phyloP scores from a whole-genome alignment of 1,139 yeast genomes.

The Kodamaea ohmeri region DNA sequence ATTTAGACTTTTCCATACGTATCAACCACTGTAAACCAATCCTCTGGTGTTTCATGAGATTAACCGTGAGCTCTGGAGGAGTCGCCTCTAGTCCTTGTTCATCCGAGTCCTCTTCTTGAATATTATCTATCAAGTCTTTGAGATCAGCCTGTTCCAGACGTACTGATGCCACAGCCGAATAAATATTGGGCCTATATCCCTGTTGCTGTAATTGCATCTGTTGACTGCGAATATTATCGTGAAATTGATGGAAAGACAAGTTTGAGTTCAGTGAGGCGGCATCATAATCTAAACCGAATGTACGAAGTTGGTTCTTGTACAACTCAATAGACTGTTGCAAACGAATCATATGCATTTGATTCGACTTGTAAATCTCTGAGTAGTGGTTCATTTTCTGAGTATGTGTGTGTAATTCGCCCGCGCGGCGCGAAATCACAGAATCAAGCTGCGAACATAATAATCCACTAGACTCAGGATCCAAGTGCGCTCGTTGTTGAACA shows the following conservation, averaged over 20 bases:
- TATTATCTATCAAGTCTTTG: slow-evolving; percentile 58
- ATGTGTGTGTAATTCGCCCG: slow-evolving; percentile 4
- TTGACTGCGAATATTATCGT: neutral
- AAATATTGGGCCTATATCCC: slow-evolving; percentile 24
- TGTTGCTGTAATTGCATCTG: slow-evolving; percentile 1
- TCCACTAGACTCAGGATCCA: slow-evolving; percentile 4
- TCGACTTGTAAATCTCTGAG: neutral
- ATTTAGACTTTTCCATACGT: slow-evolving; percentile 56
- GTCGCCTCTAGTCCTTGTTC: slow-evolving; percentile 51
- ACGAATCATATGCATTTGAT: slow-evolving; percentile 5
- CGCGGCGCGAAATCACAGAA: slow-evolving; percentile 3
- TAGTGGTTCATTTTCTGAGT: slow-evolving; percentile 1
- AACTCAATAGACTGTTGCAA: neutral
- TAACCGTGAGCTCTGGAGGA: slow-evolving; percentile 65
- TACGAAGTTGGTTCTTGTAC: slow-evolving; percentile 1
- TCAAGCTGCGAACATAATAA: slow-evolving; percentile 3
- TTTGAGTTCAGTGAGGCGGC: slow-evolving; percentile 2
- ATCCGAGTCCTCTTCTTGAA: slow-evolving; percentile 56
- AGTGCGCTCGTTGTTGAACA: neutral
- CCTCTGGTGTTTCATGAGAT: slow-evolving; percentile 78
- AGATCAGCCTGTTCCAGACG: slow-evolving; percentile 25
- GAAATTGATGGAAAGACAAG: neutral
- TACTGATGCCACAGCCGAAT: slow-evolving; percentile 12
- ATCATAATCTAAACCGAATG: slow-evolving; percentile 4
- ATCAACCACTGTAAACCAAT: slow-evolving; percentile 81